Percentiles rank a stretch among this genome's conserved stretches.
These are phyloP conservation scores for Elongisporangium prolatum DNA, from an alignment of 352 stramenopile species.

Conservation along the genomic window DNA sequence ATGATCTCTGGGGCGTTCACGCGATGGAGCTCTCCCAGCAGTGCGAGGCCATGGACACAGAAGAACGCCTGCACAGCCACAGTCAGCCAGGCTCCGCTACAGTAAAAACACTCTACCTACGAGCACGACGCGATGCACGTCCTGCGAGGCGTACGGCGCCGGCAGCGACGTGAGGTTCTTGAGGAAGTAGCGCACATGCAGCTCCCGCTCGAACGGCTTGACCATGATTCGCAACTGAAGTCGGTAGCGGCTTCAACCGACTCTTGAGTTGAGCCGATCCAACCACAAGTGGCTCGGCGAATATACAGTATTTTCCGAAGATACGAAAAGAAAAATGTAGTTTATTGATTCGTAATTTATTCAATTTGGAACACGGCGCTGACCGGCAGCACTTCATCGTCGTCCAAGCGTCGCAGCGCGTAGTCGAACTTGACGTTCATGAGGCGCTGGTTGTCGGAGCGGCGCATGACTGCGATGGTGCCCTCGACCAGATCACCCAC, in stretches of 20 bases:
- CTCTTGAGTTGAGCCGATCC: background rate
- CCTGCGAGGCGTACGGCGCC: slow-evolving; percentile 69
- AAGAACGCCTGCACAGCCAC: slow-evolving; percentile 59
- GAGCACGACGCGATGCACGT: slow-evolving; percentile 77
- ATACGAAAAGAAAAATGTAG: slow-evolving; percentile 14
- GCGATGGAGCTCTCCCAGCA: slow-evolving; percentile 73
- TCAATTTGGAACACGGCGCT: slow-evolving; percentile 83
- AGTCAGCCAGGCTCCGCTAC: background rate
- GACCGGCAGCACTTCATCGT: slow-evolving; percentile 36
- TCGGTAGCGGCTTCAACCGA: too few relatives aligned
- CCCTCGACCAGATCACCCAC: slow-evolving; percentile 73
- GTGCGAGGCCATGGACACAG: slow-evolving; percentile 74
- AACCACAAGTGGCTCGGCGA: too few relatives aligned
- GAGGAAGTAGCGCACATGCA: slow-evolving; percentile 80
- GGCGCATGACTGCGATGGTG: slow-evolving; percentile 67
- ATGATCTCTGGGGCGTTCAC: slow-evolving; percentile 68
- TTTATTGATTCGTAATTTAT: slow-evolving; percentile 45
- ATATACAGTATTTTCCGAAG: slow-evolving; percentile 3
- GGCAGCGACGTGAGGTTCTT: slow-evolving; percentile 68
- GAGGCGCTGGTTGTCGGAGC: slow-evolving; percentile 82
- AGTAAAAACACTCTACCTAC: slow-evolving; percentile 16
- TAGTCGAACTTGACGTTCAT: slow-evolving; percentile 89
- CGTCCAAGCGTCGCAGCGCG: slow-evolving; percentile 55
- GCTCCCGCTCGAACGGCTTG: slow-evolving; percentile 54
- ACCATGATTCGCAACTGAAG: slow-evolving; percentile 6